Conservation (phyloP, 2,329 filamentous ascomycete genomes). For the Monosporascus cannonballus region DNA sequence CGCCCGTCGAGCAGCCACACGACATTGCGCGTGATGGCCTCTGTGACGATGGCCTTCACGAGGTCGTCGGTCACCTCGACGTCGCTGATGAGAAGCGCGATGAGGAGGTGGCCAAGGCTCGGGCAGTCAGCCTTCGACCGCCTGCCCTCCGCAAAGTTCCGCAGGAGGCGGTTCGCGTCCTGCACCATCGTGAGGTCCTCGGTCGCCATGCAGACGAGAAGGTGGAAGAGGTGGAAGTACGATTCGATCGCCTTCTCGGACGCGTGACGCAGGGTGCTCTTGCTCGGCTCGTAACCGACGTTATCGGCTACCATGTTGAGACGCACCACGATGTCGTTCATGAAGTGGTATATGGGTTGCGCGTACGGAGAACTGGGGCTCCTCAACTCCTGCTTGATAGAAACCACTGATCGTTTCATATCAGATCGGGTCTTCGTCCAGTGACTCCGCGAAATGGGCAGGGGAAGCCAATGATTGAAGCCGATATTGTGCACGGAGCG, state of each 20-base stretch:
- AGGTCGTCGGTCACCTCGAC: conserved; percentile 32
- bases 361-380: conserved; percentile 17
- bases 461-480: conserved; percentile 39
- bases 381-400: conserved; percentile 19
- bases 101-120: conserved; percentile 42
- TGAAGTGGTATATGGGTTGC: conserved; percentile 38
- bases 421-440: conserved; percentile 32
- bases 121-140: conserved; percentile 36
- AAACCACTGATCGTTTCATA: conserved; percentile 18
- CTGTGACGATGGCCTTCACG: conserved; percentile 37
- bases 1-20: conserved; percentile 41
- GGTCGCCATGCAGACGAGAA: conserved; percentile 41
- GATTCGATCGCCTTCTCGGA: conserved; percentile 48
- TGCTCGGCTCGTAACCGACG: conserved; percentile 15
- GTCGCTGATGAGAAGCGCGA: conserved; percentile 40
- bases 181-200: conserved; percentile 28
- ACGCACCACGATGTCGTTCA: conserved; percentile 44
- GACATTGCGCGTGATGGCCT: conserved; percentile 44
- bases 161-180: conserved; percentile 34
- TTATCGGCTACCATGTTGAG: conserved; percentile 35
- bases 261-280: conserved; percentile 37
- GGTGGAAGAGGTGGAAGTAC: conserved; percentile 46
- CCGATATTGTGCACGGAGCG: conserved; percentile 34
- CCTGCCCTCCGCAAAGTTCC: conserved; percentile 30
- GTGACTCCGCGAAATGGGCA: conserved; percentile 39